These are phyloP conservation scores for Powellomyces hirtus DNA, from an alignment of 192 early-diverging fungal genomes.

Conservation along the genomic window DNA sequence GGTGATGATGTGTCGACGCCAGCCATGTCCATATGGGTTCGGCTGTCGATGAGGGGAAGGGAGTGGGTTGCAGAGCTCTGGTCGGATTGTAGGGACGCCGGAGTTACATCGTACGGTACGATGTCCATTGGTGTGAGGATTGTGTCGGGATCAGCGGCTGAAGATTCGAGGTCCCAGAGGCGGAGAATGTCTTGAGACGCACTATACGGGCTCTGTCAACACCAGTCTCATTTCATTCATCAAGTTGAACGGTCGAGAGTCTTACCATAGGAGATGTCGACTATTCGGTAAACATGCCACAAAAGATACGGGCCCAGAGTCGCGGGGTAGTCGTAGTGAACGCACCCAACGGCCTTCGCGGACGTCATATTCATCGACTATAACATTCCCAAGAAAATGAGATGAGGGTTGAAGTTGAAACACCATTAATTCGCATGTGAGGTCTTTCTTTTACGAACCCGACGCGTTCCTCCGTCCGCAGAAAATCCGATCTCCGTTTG, in stretches of 20 bases:
- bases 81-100: background rate
- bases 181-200: slow-evolving; percentile 92
- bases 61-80: background rate
- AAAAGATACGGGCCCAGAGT: slow-evolving; percentile 84
- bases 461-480: slow-evolving; percentile 86
- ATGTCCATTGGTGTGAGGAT: background rate
- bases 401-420: background rate
- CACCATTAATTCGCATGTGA: background rate
- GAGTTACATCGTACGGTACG: background rate
- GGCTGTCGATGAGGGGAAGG: background rate
- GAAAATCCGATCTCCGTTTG: slow-evolving; percentile 77
- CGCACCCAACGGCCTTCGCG: slow-evolving; percentile 61
- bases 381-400: slow-evolving; percentile 3
- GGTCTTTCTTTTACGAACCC: slow-evolving; percentile 48
- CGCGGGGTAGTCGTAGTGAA: slow-evolving; percentile 76
- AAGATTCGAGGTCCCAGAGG: slow-evolving; percentile 73
- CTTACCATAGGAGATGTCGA: slow-evolving; percentile 79
- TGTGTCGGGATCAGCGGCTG: background rate
- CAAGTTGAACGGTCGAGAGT: background rate
- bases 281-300: slow-evolving; percentile 76
- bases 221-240: too few species aligned
- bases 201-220: too few species aligned
- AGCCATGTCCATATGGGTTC: too few species aligned
- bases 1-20: too few species aligned
- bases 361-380: slow-evolving; percentile 90